Conservation (phyloP, 2,329 filamentous ascomycete species). For the Fusarium citri region DNA sequence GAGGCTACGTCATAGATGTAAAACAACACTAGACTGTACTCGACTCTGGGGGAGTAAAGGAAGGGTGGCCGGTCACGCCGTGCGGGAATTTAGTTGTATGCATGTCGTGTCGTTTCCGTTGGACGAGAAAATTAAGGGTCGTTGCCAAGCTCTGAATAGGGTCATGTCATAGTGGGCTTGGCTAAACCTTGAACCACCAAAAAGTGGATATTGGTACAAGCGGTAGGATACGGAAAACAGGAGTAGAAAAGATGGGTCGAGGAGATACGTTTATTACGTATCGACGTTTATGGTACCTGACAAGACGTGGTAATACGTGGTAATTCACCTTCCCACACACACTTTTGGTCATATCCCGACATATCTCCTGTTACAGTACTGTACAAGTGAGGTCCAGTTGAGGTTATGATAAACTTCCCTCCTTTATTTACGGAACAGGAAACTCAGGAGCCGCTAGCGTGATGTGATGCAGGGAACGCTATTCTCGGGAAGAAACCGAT, state of each 20-base stretch:
- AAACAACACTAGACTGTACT: neutral
- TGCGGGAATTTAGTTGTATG: constrained; percentile 1
- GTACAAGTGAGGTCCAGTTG: neutral
- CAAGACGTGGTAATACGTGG: neutral
- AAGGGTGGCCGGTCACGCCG: neutral
- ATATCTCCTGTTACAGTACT: neutral
- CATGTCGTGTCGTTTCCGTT: neutral
- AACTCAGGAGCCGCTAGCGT: constrained; percentile 5
- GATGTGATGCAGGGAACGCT: constrained; percentile 9
- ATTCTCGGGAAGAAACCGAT: constrained; percentile 5
- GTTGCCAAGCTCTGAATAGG: constrained; percentile 8
- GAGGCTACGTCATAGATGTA: constrained; percentile 1
- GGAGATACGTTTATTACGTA: neutral
- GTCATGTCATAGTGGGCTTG: constrained; percentile 19
- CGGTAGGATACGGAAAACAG: neutral
- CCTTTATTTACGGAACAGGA: neutral
- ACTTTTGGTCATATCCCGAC: neutral
- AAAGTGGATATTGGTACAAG: neutral
- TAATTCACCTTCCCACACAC: neutral
- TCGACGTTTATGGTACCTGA: neutral
- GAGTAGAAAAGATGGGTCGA: neutral
- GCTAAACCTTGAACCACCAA: neutral
- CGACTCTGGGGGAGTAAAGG: neutral
- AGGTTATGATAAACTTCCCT: constrained; percentile 2
- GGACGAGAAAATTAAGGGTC: neutral